Evolutionary conservation across 176 grass and related monocot species (phyloP).

Genomic region (Rhynchospora pubera): DNA sequence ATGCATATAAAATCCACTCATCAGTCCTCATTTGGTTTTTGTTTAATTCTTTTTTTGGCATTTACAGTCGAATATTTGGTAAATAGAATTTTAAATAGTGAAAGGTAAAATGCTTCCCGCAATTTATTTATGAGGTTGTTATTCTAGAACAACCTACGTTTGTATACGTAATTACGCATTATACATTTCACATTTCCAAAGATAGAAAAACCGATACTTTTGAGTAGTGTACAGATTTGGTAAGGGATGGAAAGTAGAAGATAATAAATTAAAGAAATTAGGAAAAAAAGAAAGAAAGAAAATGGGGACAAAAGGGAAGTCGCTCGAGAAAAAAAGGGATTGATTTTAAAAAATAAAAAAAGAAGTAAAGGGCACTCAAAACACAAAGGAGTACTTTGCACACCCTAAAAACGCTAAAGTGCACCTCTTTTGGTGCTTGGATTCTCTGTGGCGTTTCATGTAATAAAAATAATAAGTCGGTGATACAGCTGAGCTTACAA

Average conservation of each 20-base stretch:
- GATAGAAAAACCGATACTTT: neutral
- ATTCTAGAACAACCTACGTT: no score
- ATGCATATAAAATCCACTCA: no score
- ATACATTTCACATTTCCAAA: neutral
- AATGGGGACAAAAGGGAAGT: neutral
- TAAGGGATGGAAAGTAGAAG: neutral
- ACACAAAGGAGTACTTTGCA: neutral
- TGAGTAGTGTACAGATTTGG: neutral
- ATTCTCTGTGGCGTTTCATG: neutral
- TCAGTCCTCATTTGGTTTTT: no score
- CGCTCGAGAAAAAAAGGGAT: neutral
- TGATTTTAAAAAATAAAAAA: neutral
- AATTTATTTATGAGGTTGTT: no score
- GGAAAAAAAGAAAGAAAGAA: no score
- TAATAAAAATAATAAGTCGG: no score
- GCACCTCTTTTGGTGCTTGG: neutral
- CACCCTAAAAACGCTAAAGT: neutral
- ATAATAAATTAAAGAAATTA: neutral
- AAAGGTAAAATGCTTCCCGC: no score
- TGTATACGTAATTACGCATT: no score
- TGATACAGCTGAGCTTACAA: no score
- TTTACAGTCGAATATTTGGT: no score
- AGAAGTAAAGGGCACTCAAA: neutral
- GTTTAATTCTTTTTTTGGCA: no score
- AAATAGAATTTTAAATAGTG: no score